A percentile compares a stretch with the other conserved stretches of the same genome.
Evolutionary conservation across 257 asterid genomes (phyloP).

Genomic region (Nicotiana noctiflora): DNA sequence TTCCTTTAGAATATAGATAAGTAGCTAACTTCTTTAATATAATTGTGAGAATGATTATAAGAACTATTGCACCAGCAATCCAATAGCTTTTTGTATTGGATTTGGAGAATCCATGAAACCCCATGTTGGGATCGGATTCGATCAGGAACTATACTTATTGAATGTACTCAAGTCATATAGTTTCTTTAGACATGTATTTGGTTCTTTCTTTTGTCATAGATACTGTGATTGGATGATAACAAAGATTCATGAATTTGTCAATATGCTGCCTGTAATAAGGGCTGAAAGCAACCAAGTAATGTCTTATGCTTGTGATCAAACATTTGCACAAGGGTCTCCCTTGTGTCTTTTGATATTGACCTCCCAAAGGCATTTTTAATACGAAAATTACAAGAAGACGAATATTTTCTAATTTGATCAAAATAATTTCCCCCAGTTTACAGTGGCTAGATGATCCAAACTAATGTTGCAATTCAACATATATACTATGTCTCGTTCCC

Average conservation of each 20-base stretch:
- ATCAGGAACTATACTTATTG: neutral
- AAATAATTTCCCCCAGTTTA: neutral
- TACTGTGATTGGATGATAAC: slow-evolving; percentile 5
- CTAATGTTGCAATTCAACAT: neutral
- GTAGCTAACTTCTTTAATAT: slow-evolving; percentile 38
- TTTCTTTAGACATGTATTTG: slow-evolving; percentile 1
- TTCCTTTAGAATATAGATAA: slow-evolving; percentile 13
- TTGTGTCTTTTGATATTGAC: slow-evolving; percentile 28
- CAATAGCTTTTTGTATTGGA: slow-evolving; percentile 38
- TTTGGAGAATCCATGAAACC: slow-evolving; percentile 57
- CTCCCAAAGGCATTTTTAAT: neutral
- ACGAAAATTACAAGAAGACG: neutral
- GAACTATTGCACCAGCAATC: slow-evolving; percentile 42
- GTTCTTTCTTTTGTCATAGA: slow-evolving; percentile 17
- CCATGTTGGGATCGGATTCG: slow-evolving; percentile 29
- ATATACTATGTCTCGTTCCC: neutral
- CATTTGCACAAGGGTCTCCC: slow-evolving; percentile 27
- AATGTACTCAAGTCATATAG: slow-evolving; percentile 2
- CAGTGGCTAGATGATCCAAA: neutral
- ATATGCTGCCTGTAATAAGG: neutral
- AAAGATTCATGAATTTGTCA: slow-evolving; percentile 44
- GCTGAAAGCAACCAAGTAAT: neutral
- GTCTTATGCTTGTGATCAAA: slow-evolving; percentile 24
- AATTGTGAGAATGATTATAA: slow-evolving; percentile 38
- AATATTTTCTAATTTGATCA: neutral